Base-by-base conservation (phyloP, 1,284 basidiomycete species). In the Trichosporon sp. region DNA sequence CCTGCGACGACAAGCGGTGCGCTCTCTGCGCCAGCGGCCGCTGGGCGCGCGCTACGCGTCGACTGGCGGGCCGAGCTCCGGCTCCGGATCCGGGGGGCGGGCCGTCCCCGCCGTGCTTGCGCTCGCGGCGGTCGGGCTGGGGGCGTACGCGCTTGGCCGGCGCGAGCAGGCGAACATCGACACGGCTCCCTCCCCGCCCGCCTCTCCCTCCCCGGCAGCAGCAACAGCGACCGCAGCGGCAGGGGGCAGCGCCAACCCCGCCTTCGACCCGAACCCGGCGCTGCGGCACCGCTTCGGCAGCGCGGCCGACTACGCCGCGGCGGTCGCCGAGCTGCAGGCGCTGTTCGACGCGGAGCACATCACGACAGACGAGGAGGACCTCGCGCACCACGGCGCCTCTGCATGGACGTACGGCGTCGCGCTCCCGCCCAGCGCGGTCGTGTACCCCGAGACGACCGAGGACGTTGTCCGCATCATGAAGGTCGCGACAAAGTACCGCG, bases 401-500 rank as follows among this genome's bases (percentile, higher is more conserved):
- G 56, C 53, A 34, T 65, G 65, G 68, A 65, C 64, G 21, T 69
- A 68, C 21, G 70, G 63, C 47, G 27, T 34, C 11, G 32, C 42
- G 11, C 53, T 65, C 1, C 67, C 62, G 44, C 76, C 76, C 3
- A 63, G 70, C 9, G 75, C 75, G 0, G 73, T 78, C 11, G 73
- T 75, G 13, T 75, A 74, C 44, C 75, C 75, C 29, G 67, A 70
- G 66, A 67, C 74, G 12, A 80, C 78, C 7, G 77, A 77, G 64
- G 77, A 81, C 51, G 77, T 81, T 18, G 74, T 75, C 21, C 29
- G 29, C 8, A 72, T 81, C n/a, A 72, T 81, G 58, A 72, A 75
- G 51, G 66, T 79, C 21, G 76, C 78, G 3, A 66, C 70, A 38
- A 71, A 76, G 68, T 73, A 76, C 47, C 71, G 74, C 18, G 70